Conservation (phyloP, 345 rosid genomes). For the Raphanus sativus region DNA sequence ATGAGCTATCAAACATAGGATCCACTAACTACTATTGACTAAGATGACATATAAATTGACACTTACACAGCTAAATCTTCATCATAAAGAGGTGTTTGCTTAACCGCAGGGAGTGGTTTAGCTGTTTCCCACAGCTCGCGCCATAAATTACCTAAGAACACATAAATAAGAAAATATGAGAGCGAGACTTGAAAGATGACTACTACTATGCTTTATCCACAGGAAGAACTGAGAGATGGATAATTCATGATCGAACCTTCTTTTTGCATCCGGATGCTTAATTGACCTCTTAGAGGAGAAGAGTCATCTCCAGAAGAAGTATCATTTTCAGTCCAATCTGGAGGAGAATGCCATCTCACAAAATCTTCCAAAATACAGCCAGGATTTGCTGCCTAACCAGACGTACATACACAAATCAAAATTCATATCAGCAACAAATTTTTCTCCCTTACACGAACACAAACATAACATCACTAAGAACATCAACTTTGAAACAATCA, state of each 20-base stretch:
- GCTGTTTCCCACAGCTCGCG: slow-evolving; percentile 92
- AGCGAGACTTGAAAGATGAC: background rate
- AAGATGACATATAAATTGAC: slow-evolving; percentile 18
- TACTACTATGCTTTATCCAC: background rate
- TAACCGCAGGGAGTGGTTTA: slow-evolving; percentile 84
- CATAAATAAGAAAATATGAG: background rate
- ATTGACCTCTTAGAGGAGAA: slow-evolving; percentile 62
- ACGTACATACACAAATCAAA: slow-evolving; percentile 2
- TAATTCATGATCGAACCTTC: slow-evolving; percentile 55
- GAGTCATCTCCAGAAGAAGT: slow-evolving; percentile 52
- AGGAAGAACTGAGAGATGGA: background rate
- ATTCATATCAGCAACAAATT: background rate
- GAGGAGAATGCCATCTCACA: slow-evolving; percentile 99
- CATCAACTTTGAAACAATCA: slow-evolving; percentile 30
- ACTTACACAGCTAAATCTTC: slow-evolving; percentile 97
- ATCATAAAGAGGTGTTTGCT: slow-evolving; percentile 86
- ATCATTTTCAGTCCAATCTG: slow-evolving; percentile 87
- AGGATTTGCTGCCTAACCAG: slow-evolving; percentile 90
- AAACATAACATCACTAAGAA: slow-evolving; percentile 2
- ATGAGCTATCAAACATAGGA: slow-evolving; percentile 16
- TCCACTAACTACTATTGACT: background rate
- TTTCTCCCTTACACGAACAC: background rate
- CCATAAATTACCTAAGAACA: slow-evolving; percentile 84
- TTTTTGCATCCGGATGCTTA: slow-evolving; percentile 93
- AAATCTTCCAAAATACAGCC: slow-evolving; percentile 97